Percentiles rank a stretch among this genome's conserved stretches.
phyloP scores from a whole-genome alignment of 1,139 yeast species.

The Pneumocystis sp. region DNA sequence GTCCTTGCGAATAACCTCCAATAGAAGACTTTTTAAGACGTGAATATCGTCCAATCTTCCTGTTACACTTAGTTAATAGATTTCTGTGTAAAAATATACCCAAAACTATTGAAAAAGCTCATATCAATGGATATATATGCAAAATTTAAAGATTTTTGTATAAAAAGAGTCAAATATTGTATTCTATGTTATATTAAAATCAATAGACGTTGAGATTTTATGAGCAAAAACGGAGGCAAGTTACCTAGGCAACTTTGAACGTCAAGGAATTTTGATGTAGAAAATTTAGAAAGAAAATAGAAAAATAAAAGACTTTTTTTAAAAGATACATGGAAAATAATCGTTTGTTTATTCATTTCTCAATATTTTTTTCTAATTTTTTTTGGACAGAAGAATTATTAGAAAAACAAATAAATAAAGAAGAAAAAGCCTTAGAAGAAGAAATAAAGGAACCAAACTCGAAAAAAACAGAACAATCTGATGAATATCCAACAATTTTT shows the following conservation, averaged over 20 bases:
- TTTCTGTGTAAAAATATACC: background rate
- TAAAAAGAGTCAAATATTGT: background rate
- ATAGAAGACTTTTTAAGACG: constrained; percentile 5
- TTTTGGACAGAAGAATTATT: background rate
- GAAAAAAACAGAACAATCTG: background rate
- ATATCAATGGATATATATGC: background rate
- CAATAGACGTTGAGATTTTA: background rate
- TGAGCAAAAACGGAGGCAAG: background rate
- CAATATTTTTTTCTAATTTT: background rate
- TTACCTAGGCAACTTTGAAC: background rate
- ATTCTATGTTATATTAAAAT: background rate
- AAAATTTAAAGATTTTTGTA: background rate
- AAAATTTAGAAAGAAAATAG: background rate
- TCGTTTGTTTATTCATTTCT: no score
- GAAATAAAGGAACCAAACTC: background rate
- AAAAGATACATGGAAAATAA: background rate
- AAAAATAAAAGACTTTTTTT: background rate
- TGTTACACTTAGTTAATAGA: background rate
- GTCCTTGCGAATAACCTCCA: background rate
- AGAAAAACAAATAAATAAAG: background rate
- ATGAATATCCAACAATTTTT: background rate
- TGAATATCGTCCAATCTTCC: constrained; percentile 15
- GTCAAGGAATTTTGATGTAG: background rate
- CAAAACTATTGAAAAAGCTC: background rate
- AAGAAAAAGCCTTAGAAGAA: background rate